Base-by-base conservation (phyloP, 805 yeast genomes). In the Scheffersomyces coipomensis region DNA sequence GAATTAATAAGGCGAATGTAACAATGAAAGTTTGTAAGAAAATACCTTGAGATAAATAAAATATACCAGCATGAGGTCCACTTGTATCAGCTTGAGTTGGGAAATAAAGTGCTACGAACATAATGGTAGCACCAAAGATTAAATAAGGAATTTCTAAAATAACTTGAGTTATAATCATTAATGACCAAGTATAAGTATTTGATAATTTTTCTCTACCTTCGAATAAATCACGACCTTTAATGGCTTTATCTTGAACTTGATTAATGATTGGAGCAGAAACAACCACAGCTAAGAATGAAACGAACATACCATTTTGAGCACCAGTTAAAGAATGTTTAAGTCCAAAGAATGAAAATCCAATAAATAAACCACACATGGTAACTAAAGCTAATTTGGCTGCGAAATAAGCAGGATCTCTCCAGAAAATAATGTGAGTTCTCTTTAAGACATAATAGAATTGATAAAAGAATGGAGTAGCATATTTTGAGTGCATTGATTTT, bases 181-280 rank as follows among this genome's bases (percentile, higher is more conserved):
- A 59, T 19, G 79, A 67, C 90, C 90, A 85, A 51, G 81, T 84
- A 66, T 79, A 85, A 29, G 86, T 85, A 53, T 83, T 83, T 4
- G 87, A 80, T 42, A 80, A 75, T 16, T 79, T 70, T 54, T 85
- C 91, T 52, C 91, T 73, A 11, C 77, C 85, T 58, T 84, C 90
- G 52, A 64, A 85, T 29, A 83, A 56, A 40, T 79, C 83, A 52
- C 89, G 73, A 16, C 81, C 69, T 15, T 62, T 66, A 33, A 77
- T 70, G 19, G 83, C 83, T 40, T 74, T 71, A 17, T 74, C 80
- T 52, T 81, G 85, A 39, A 79, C 73, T 60, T 83, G 88, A 52
- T 83, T 79, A 48, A 77, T 66, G 32, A 76, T 54, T 13, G 86
- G 81, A n/a, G 78, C 76, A 38, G 78, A 66, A 38, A 76, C 54